These are phyloP conservation scores for Lodderomyces parapsilosis DNA, from an alignment of 1,139 yeast species.

Conservation along the genomic window DNA sequence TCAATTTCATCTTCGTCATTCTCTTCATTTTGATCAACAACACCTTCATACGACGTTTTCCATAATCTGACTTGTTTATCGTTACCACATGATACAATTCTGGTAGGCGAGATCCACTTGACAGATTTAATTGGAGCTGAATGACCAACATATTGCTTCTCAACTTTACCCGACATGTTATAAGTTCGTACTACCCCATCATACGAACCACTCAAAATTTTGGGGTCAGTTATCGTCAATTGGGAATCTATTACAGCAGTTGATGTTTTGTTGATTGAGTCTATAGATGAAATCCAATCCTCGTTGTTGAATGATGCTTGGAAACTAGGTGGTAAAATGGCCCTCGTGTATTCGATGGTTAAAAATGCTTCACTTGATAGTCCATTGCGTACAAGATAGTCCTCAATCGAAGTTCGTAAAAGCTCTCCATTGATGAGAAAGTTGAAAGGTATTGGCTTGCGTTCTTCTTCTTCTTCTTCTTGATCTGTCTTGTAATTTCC, in stretches of 20 bases:
- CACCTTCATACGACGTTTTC: conserved; percentile 61
- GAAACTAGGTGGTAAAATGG: conserved; percentile 90
- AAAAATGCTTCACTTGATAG: conserved; percentile 80
- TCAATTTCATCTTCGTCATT: conserved; percentile 45
- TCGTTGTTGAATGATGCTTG: conserved; percentile 87
- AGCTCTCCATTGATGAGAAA: conserved; percentile 84
- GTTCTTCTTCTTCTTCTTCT: conserved; percentile 16
- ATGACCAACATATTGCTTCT: conserved; percentile 83
- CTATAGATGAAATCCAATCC: conserved; percentile 91
- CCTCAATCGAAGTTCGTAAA: conserved; percentile 74
- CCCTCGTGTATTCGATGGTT: conserved; percentile 84
- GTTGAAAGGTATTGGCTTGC: conserved; percentile 83
- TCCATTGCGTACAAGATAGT: conserved; percentile 73
- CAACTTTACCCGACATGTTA: conserved; percentile 80
- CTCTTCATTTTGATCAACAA: conserved; percentile 19
- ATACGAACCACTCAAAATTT: conserved; percentile 84
- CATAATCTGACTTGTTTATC: conserved; percentile 88
- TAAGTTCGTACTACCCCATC: conserved; percentile 93
- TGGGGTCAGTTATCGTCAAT: conserved; percentile 31
- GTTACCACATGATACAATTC: conserved; percentile 82
- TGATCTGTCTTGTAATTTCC: conserved; percentile 18
- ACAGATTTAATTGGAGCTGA: conserved; percentile 82
- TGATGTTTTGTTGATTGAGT: conserved; percentile 40
- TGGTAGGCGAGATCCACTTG: conserved; percentile 70
- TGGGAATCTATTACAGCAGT: conserved; percentile 29